Evolutionary conservation across 176 grass and related monocot species (phyloP), one percentile per base, ranked within the genome.

Genomic region (Chrysopogon serrulatus): DNA sequence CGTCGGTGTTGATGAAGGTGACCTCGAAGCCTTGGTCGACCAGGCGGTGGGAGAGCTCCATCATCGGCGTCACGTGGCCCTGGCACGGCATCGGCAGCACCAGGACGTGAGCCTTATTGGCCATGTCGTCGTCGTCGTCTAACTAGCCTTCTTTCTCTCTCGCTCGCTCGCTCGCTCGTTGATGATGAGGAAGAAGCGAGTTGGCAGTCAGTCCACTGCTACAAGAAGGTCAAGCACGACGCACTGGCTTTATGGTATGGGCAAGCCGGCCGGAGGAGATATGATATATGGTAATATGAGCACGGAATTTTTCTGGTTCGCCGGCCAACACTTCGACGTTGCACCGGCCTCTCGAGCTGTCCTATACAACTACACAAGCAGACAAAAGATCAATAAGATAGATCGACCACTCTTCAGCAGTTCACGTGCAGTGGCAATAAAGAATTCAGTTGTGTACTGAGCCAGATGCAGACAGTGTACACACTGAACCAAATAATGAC

Each of bases 1-100:
- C 87, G 45, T 93, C 85, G 24, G 93, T 95, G 88, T 95, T 95
- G 71, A 92, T 40, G 63, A 95, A 92, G 82, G 90, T 95, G 70
- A 95, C 85, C 79, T 95, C 78, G 88, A 95, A 88, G 23, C 90
- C 93, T n/a, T 84, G 88, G 62, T 90, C 85, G 23, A 86, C 90
- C 4, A 95, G 91, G 64, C 79, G 62, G 90, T 95, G 93, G 45
- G 87, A 86, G 78, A 92, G 93, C 78, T 92, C 93, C 93, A 95
- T 92, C 34, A 95, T 24, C 35, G 93, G 93, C 15, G 76, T 72
- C 41, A 92, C 85, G 74, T 95, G 93, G 73, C 90, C 93, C 86
- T 95, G 93, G 67, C 76, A 86, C 18, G 93, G 90, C 65, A 90
- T 81, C 5, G 93, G 93, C 44, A 95, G 36, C 39, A 92, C 84